Evolutionary conservation across 345 rosid genomes (phyloP).

Genomic region (Boechera retrofracta): DNA sequence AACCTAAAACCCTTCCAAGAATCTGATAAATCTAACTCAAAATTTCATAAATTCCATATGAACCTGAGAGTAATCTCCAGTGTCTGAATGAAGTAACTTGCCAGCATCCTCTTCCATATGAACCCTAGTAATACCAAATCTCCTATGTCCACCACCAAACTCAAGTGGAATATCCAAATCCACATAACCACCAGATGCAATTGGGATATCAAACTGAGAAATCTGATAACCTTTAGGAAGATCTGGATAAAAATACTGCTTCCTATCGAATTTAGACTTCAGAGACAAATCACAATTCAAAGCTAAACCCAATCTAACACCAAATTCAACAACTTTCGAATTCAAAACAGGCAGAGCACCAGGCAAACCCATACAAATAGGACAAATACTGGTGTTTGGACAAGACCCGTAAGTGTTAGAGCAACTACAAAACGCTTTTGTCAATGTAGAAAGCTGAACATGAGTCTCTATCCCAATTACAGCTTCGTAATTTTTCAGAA

Average conservation of each 20-base stretch:
- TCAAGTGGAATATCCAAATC: conserved; percentile 91
- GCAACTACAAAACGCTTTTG: conserved; percentile 91
- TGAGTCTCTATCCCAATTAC: conserved; percentile 97
- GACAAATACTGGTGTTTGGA: conserved; percentile 81
- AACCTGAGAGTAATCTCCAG: conserved; percentile 78
- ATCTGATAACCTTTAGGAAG: conserved; percentile 97
- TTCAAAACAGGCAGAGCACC: conserved; percentile 89
- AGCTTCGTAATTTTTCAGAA: conserved; percentile 71
- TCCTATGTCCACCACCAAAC: conserved; percentile 89
- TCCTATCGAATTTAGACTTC: conserved; percentile 89
- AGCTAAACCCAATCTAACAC: conserved; percentile 84
- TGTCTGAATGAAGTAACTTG: conserved; percentile 78
- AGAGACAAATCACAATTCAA: conserved; percentile 84
- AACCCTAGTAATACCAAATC: conserved; percentile 91
- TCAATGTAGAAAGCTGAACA: conserved; percentile 81
- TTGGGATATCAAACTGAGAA: conserved; percentile 95
- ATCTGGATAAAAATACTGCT: conserved; percentile 96
- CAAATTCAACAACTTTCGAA: conserved; percentile 83
- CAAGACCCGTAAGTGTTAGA: conserved; percentile 80
- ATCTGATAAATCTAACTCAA: background rate
- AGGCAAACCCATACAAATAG: conserved; percentile 97
- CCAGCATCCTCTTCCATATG: conserved; percentile 99
- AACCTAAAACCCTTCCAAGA: conserved; percentile 30
- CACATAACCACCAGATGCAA: conserved; percentile 73
- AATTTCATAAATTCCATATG: conserved; percentile 21